Evolutionary conservation across 2,329 filamentous ascomycete species (phyloP).

Genomic region (Ascochyta koolunga): DNA sequence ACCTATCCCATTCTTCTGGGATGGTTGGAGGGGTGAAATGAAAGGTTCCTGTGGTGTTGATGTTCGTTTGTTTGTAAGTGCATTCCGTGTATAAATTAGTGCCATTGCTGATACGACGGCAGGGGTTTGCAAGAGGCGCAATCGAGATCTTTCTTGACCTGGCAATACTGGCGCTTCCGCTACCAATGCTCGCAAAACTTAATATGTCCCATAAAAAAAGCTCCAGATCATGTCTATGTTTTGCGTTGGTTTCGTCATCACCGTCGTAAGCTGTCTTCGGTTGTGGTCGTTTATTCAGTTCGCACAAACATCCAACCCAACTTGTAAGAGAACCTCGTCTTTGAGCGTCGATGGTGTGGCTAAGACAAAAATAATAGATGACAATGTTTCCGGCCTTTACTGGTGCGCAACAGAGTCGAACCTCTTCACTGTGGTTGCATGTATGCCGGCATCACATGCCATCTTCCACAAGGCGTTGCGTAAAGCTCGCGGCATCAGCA

Average conservation of each 20-base stretch:
- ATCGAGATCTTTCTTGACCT: constrained; percentile 36
- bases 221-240: constrained; percentile 39
- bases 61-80: constrained; percentile 36
- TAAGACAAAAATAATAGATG: constrained; percentile 17
- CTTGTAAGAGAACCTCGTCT: constrained; percentile 21
- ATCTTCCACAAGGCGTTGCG: constrained; percentile 25
- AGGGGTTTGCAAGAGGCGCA: constrained; percentile 43
- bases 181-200: constrained; percentile 30
- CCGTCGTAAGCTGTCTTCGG: constrained; percentile 31
- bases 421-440: constrained; percentile 35
- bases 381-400: constrained; percentile 33
- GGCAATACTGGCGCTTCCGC: constrained; percentile 30
- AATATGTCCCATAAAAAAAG: constrained; percentile 36
- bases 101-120: no score
- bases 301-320: constrained; percentile 27
- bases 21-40: constrained; percentile 48
- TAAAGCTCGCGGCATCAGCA: constrained; percentile 17
- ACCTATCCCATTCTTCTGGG: constrained; percentile 49
- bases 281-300: constrained; percentile 30
- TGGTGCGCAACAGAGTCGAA: constrained; percentile 37
- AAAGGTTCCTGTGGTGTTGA: constrained; percentile 44
- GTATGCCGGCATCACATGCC: constrained; percentile 35
- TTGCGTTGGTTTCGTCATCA: constrained; percentile 35
- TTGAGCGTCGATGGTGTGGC: neutral
- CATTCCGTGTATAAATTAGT: constrained; percentile 25